These are phyloP conservation scores for Penicillium sp. DNA, from an alignment of 2,329 filamentous ascomycete species.

Conservation along the genomic window DNA sequence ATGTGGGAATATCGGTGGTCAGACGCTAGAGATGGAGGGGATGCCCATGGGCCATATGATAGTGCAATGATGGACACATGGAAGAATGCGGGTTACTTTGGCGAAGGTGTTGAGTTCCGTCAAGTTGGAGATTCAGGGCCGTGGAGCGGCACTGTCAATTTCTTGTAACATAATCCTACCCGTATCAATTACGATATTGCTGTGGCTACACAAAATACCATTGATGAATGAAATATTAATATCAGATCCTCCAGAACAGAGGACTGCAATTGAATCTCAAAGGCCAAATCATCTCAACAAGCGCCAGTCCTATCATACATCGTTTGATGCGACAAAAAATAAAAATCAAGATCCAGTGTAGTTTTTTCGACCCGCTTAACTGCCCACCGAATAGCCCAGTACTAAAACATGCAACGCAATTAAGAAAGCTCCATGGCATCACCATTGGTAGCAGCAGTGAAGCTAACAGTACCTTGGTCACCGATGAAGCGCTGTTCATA, in stretches of 20 bases:
- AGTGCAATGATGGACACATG: conserved; percentile 82
- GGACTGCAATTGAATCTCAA: conserved; percentile 22
- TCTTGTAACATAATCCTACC: conserved; percentile 46
- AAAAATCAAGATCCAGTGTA: conserved; percentile 17
- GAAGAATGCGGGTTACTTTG: conserved; percentile 90
- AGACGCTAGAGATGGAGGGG: conserved; percentile 76
- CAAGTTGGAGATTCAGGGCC: conserved; percentile 54
- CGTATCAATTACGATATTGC: background rate
- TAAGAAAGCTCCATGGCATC: conserved; percentile 71
- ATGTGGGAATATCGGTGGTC: conserved; percentile 94
- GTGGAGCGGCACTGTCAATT: conserved; percentile 56
- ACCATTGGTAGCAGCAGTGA: conserved; percentile 55
- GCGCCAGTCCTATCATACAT: conserved; percentile 44
- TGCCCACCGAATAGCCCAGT: conserved; percentile 16
- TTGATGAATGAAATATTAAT: conserved; percentile 11
- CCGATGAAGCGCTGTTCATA: conserved; percentile 93
- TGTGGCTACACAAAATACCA: conserved; percentile 2
- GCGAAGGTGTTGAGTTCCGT: conserved; percentile 77
- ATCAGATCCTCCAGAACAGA: conserved; percentile 8
- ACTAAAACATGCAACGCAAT: conserved; percentile 14
- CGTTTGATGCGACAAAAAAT: conserved; percentile 31
- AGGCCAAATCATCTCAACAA: conserved; percentile 30
- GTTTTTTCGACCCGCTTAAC: conserved; percentile 20
- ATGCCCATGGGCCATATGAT: conserved; percentile 85
- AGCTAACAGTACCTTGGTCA: conserved; percentile 75